phyloP scores from a whole-genome alignment of 2,329 filamentous ascomycete species.

The Blastomyces emzantsi region DNA sequence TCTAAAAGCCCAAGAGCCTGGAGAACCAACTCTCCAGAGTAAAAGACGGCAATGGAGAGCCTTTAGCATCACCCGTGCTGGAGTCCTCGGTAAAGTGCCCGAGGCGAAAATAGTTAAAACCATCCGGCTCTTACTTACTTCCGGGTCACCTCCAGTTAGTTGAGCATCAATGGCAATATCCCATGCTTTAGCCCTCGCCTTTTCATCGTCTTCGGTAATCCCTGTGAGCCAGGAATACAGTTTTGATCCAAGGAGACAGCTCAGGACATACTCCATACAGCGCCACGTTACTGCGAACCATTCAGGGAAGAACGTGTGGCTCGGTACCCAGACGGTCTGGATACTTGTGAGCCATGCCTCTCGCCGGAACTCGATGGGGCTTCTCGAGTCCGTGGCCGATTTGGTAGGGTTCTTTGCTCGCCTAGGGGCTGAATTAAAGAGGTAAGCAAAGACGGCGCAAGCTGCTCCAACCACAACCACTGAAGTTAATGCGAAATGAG shows the following conservation, averaged over 20 bases:
- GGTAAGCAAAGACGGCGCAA: conserved; percentile 48
- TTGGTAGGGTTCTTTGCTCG: conserved; percentile 41
- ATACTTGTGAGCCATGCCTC: conserved; percentile 91
- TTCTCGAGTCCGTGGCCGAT: conserved; percentile 19
- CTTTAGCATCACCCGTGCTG: conserved; percentile 78
- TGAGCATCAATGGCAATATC: conserved; percentile 88
- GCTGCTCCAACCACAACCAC: conserved; percentile 46
- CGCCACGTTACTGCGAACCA: conserved; percentile 71
- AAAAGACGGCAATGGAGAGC: conserved; percentile 85
- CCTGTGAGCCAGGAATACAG: conserved; percentile 72
- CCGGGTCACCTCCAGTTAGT: conserved; percentile 77
- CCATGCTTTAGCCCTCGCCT: conserved; percentile 83
- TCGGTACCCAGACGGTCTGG: conserved; percentile 84
- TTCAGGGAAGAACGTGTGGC: conserved; percentile 78
- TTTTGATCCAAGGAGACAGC: conserved; percentile 66
- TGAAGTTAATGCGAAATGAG: conserved; percentile 43
- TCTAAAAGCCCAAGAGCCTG: conserved; percentile 54
- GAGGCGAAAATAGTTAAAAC: conserved; percentile 81
- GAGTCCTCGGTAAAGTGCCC: conserved; percentile 74
- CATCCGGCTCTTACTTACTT: conserved; percentile 80
- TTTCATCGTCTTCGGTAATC: conserved; percentile 74
- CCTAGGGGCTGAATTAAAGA: conserved; percentile 50
- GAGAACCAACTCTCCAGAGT: conserved; percentile 65
- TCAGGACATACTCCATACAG: conserved; percentile 69
- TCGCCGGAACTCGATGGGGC: conserved; percentile 71